These are phyloP conservation scores for Leccinum pellstonianum DNA, from an alignment of 768 basidiomycete genomes.

Conservation along the genomic window DNA sequence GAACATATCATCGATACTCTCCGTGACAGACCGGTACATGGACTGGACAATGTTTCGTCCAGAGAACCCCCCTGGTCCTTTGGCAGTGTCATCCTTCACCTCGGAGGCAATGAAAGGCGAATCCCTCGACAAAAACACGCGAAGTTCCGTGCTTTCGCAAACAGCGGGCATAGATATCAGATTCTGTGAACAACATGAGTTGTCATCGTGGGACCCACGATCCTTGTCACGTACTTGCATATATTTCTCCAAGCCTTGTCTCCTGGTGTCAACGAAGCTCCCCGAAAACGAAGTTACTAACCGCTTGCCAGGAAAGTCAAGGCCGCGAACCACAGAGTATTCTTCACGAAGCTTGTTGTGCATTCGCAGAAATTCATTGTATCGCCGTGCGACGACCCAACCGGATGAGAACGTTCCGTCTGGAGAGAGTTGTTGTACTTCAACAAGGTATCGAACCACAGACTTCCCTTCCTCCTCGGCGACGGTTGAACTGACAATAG, in stretches of 20 bases:
- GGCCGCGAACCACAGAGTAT: slow-evolving; percentile 57
- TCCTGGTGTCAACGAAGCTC: slow-evolving; percentile 83
- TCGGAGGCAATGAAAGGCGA: slow-evolving; percentile 75
- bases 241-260: slow-evolving; percentile 82
- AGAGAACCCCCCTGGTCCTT: slow-evolving; percentile 51
- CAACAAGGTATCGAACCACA: slow-evolving; percentile 88
- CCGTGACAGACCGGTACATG: slow-evolving; percentile 88
- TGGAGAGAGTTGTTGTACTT: slow-evolving; percentile 82
- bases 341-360: slow-evolving; percentile 83
- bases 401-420: slow-evolving; percentile 81
- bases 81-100: slow-evolving; percentile 35
- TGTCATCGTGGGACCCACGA: too few relatives aligned
- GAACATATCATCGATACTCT: slow-evolving; percentile 96
- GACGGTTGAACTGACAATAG: slow-evolving; percentile 78
- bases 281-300: slow-evolving; percentile 83
- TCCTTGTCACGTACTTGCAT: slow-evolving; percentile 59
- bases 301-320: slow-evolving; percentile 94
- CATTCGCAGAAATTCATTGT: slow-evolving; percentile 92
- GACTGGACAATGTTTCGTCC: slow-evolving; percentile 79
- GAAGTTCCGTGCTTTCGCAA: slow-evolving; percentile 80
- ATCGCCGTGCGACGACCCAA: slow-evolving; percentile 92
- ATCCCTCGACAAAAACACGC: slow-evolving; percentile 83
- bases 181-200: slow-evolving; percentile 45
- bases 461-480: slow-evolving; percentile 86
- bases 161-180: slow-evolving; percentile 70